phyloP scores from a whole-genome alignment of 2,329 filamentous ascomycete species.

The Cercospora zeae-maydis region DNA sequence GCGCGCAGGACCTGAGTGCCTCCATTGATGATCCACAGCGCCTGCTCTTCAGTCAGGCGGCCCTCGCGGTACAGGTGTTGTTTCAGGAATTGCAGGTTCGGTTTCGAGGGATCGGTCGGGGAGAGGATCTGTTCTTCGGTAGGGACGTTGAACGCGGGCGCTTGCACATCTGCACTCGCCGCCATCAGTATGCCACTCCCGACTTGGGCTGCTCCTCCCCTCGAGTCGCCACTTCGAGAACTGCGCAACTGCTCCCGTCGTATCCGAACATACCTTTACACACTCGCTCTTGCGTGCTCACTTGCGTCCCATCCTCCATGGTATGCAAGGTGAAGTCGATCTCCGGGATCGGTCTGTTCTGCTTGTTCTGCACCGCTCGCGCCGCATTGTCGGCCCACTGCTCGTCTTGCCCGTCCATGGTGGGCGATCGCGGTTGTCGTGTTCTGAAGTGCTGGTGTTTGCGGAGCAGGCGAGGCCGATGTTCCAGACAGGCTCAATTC shows the following conservation, averaged over 20 bases:
- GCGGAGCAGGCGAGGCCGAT: background rate
- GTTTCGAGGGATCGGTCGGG: conserved; percentile 79
- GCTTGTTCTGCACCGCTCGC: conserved; percentile 90
- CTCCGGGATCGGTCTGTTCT: conserved; percentile 72
- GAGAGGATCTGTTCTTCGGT: conserved; percentile 94
- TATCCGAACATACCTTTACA: conserved; percentile 73
- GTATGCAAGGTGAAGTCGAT: conserved; percentile 98
- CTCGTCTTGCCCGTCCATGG: conserved; percentile 39
- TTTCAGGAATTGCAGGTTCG: conserved; percentile 90
- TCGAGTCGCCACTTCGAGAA: background rate
- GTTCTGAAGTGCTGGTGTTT: background rate
- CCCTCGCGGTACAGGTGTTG: conserved; percentile 98
- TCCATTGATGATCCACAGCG: conserved; percentile 86
- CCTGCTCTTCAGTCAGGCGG: conserved; percentile 93
- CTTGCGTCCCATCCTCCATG: conserved; percentile 95
- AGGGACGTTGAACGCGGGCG: conserved; percentile 87
- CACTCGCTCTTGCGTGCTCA: conserved; percentile 91
- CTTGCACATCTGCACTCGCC: conserved; percentile 76
- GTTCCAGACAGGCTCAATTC: background rate
- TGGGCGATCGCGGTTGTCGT: conserved; percentile 13
- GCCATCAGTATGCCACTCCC: conserved; percentile 20
- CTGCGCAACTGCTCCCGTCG: background rate
- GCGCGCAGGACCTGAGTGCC: conserved; percentile 82
- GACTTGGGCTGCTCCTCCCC: background rate
- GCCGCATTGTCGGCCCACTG: conserved; percentile 76